Base-by-base conservation (phyloP, 768 basidiomycete genomes). In the Leccinum rimulosum region DNA sequence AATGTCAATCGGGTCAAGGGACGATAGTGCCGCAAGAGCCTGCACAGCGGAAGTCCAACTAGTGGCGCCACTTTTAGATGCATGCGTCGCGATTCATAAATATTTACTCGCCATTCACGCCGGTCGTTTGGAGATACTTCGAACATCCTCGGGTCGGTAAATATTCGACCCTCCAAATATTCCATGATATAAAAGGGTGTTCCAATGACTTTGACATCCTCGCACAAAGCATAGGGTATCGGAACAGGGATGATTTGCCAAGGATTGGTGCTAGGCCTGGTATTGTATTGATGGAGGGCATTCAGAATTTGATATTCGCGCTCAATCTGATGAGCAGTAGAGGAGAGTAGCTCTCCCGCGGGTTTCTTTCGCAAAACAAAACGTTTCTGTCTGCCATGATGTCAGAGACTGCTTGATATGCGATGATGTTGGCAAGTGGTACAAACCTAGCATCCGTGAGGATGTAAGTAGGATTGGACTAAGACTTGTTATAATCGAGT, bases 391-490 rank as follows among this genome's bases (percentile, higher is more conserved):
- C 83, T 89, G 56, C 0, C 3, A 40, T 5, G 36, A 27, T 50
- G 30, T 57, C 25, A 40, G 48, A 52, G 57, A 58, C 15, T 57
- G 52, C 45, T 28, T 52, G 50, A 59, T 36, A 38, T 9, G 27
- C 47, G 31, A 57, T 30, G 50, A 38, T 25, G 52, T 43, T 8
- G 19, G 28, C 14, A 27, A 19, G 30, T 19, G 30, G 52, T 17
- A 75, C 84, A 30, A 73, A 89, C 89, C 75, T 82, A 17, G 83
- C 79, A 74, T 93, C 92, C 6, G 85, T 91, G 52, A 99, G 74
- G 75, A 98, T 91, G 73, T 98, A 99, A 0, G 96, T 98, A 0
- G 96, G 96, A 69, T 99, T 99, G 8, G 93, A 94, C 91, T 95
- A 71, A 5, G 48, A 12, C 3, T 45, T 31, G 36, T n/a, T 31